phyloP scores from a whole-genome alignment of 805 yeast genomes.

The Peterozyma toletana region DNA sequence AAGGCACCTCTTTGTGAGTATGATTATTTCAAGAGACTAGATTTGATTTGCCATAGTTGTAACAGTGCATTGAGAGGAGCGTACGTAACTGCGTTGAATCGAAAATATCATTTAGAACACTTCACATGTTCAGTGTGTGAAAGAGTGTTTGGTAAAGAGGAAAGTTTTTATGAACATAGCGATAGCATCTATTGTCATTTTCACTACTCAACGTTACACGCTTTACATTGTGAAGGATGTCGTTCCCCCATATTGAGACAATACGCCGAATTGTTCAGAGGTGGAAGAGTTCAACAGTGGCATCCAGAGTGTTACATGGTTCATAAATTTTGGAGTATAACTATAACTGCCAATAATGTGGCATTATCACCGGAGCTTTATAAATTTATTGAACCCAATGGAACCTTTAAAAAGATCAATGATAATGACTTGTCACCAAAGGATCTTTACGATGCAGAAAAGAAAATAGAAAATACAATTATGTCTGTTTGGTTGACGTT shows the following conservation, averaged over 20 bases:
- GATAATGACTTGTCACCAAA: slow-evolving; percentile 33
- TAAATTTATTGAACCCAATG: slow-evolving; percentile 4
- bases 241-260: slow-evolving; percentile 86
- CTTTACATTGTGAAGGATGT: slow-evolving; percentile 92
- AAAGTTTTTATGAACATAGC: slow-evolving; percentile 85
- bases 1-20: slow-evolving; percentile 76
- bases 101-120: slow-evolving; percentile 90
- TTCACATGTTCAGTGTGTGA: slow-evolving; percentile 87
- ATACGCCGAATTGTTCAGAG: slow-evolving; percentile 85
- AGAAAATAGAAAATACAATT: slow-evolving; percentile 48
- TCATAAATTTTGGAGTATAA: slow-evolving; percentile 92
- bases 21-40: slow-evolving; percentile 81
- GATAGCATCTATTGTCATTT: slow-evolving; percentile 81
- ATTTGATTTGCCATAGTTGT: slow-evolving; percentile 82
- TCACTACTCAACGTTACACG: slow-evolving; percentile 82
- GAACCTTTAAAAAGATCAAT: slow-evolving; percentile 7
- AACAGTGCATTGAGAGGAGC: slow-evolving; percentile 83
- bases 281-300: slow-evolving; percentile 94
- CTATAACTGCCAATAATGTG: slow-evolving; percentile 55
- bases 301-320: slow-evolving; percentile 99
- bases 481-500: slow-evolving; percentile 78
- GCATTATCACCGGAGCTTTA: slow-evolving; percentile 26
- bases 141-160: slow-evolving; percentile 82
- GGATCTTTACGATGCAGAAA: slow-evolving; percentile 51
- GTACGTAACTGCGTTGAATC: slow-evolving; percentile 88